Percentiles rank a stretch among this genome's conserved stretches.
phyloP scores from a whole-genome alignment of 768 basidiomycete genomes.

The Agaricus sinodeliciosus region DNA sequence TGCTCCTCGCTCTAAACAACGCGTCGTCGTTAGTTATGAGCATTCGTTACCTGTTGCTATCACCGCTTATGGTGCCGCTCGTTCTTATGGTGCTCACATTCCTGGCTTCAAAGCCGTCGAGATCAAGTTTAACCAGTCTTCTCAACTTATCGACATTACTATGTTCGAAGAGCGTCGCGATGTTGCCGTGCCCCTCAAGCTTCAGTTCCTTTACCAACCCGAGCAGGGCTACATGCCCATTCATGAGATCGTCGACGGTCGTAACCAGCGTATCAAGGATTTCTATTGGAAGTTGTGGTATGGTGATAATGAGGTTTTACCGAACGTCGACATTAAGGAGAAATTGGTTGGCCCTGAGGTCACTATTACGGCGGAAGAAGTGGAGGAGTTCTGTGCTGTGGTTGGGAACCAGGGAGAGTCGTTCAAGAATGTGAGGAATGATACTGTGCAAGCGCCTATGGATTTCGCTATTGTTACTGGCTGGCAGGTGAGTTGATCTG shows the following conservation, averaged over 20 bases:
- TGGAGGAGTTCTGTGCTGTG: conserved; percentile 88
- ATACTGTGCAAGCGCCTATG: conserved; percentile 84
- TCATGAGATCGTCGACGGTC: conserved; percentile 77
- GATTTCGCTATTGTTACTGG: conserved; percentile 98
- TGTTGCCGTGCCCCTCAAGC: conserved; percentile 68
- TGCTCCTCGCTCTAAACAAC: conserved; percentile 74
- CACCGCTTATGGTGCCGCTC: conserved; percentile 68
- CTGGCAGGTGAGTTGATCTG: conserved; percentile 73
- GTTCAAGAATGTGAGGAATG: conserved; percentile 74
- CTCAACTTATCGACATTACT: conserved; percentile 59
- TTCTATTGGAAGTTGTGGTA: conserved; percentile 99
- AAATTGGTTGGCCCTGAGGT: conserved; percentile 86
- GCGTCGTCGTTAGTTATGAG: conserved; percentile 53
- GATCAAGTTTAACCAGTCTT: conserved; percentile 48
- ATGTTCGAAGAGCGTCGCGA: conserved; percentile 80
- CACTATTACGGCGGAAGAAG: conserved; percentile 62
- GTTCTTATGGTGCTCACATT: conserved; percentile 72
- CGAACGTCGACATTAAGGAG: conserved; percentile 73
- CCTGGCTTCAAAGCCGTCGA: conserved; percentile 78
- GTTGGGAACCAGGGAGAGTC: conserved; percentile 90
- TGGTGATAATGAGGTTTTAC: conserved; percentile 74
- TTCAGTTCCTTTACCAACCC: conserved; percentile 84
- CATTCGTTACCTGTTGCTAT: conserved; percentile 50
- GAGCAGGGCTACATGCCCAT: conserved; percentile 88
- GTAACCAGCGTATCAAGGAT: conserved; percentile 88